A percentile compares a stretch with the other conserved stretches of the same genome.
Conservation (phyloP, 495 filamentous ascomycete species). For the Podospora tetraspora region DNA sequence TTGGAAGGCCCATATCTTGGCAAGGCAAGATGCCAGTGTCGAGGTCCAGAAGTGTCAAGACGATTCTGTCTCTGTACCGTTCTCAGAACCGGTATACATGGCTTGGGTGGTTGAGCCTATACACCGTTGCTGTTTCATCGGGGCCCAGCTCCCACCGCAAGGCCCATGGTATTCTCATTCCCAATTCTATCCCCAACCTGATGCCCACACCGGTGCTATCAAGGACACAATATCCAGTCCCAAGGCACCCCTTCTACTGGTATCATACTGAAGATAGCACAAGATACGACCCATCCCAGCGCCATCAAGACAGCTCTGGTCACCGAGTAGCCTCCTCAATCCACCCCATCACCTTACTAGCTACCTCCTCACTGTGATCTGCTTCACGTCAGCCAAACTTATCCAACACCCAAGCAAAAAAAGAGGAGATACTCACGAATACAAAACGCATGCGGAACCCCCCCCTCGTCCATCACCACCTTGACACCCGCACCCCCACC, state of each 20-base stretch:
- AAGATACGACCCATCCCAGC: neutral
- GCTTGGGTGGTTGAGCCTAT: too few relatives aligned
- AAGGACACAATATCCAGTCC: neutral
- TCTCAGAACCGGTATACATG: neutral
- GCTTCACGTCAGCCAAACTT: neutral
- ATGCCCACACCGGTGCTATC: neutral
- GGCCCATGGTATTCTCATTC: neutral
- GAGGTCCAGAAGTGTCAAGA: neutral
- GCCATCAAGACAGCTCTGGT: neutral
- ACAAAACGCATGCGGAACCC: conserved; percentile 77
- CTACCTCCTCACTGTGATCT: conserved; percentile 9
- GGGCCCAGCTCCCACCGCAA: neutral
- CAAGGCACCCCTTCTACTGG: neutral
- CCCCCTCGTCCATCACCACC: conserved; percentile 68
- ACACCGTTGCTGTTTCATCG: neutral
- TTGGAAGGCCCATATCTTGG: too few relatives aligned
- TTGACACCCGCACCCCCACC: conserved; percentile 44
- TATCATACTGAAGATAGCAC: neutral
- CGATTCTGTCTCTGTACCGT: neutral
- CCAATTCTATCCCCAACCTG: neutral
- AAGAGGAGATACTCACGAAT: conserved; percentile 52
- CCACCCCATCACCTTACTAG: conserved; percentile 8
- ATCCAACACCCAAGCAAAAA: neutral
- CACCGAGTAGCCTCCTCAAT: neutral
- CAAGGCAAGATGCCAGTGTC: neutral